A percentile compares a stretch with the other conserved stretches of the same genome.
Conservation (phyloP, 768 basidiomycete species). For the Megacollybia marginata region DNA sequence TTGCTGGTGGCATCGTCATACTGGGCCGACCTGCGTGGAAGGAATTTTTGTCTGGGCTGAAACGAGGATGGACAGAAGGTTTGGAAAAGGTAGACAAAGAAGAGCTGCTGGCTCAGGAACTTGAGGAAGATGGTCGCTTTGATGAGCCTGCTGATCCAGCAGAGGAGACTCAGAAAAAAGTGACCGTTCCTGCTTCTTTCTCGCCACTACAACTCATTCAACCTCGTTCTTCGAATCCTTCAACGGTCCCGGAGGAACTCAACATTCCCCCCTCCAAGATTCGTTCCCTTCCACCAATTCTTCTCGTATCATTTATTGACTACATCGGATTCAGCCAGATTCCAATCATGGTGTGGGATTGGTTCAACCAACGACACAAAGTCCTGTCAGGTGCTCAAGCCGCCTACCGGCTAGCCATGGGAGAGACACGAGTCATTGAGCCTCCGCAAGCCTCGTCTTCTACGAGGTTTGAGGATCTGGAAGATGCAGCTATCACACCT, state of each 20-base stretch:
- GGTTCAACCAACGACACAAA: slow-evolving; percentile 83
- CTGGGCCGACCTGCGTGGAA: slow-evolving; percentile 89
- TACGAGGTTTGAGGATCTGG: no score
- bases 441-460: slow-evolving; percentile 6
- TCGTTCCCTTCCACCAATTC: slow-evolving; percentile 72
- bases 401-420: slow-evolving; percentile 66
- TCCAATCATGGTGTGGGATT: slow-evolving; percentile 85
- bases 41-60: slow-evolving; percentile 88
- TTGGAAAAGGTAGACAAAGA: slow-evolving; percentile 65
- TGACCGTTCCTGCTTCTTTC: not conserved
- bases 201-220: slow-evolving; percentile 6
- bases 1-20: slow-evolving; percentile 80
- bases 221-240: slow-evolving; percentile 8
- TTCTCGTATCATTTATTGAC: slow-evolving; percentile 68
- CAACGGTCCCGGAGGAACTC: slow-evolving; percentile 19
- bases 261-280: slow-evolving; percentile 48
- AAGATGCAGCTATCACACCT: slow-evolving; percentile 10
- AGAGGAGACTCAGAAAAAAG: slow-evolving; percentile 15
- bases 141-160: slow-evolving; percentile 47
- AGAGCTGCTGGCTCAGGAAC: slow-evolving; percentile 54
- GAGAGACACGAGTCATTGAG: slow-evolving; percentile 48
- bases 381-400: slow-evolving; percentile 79
- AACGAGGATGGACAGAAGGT: slow-evolving; percentile 75
- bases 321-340: slow-evolving; percentile 78
- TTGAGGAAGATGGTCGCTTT: slow-evolving; percentile 72